These are phyloP conservation scores for Psidium guajava DNA, from an alignment of 345 rosid species.

Conservation along the genomic window DNA sequence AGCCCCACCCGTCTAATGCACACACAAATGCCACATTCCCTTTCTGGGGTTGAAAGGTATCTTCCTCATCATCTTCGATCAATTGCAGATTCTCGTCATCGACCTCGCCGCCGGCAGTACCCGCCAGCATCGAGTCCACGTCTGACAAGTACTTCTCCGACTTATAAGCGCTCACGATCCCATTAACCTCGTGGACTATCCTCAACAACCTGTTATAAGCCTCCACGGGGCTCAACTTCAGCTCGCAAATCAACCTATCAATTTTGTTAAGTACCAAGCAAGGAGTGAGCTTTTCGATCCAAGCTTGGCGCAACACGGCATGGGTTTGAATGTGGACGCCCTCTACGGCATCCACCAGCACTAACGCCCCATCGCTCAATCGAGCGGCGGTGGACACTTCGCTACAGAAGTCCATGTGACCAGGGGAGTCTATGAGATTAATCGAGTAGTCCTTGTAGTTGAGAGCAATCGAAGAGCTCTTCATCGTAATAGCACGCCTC, in stretches of 20 bases:
- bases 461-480: constrained; percentile 83
- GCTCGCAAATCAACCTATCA: constrained; percentile 81
- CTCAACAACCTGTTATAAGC: constrained; percentile 66
- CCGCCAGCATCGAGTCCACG: constrained; percentile 73
- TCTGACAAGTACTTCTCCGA: constrained; percentile 89
- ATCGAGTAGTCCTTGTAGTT: constrained; percentile 39
- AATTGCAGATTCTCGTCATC: constrained; percentile 51
- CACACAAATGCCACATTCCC: constrained; percentile 88
- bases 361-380: constrained; percentile 81
- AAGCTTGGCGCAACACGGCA: constrained; percentile 78
- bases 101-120: constrained; percentile 25
- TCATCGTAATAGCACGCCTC: constrained; percentile 91
- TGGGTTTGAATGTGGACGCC: constrained; percentile 94
- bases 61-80: constrained; percentile 87
- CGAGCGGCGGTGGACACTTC: constrained; percentile 93
- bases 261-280: constrained; percentile 91
- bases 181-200: constrained; percentile 91
- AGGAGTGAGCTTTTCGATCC: constrained; percentile 89
- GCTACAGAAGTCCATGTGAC: constrained; percentile 96
- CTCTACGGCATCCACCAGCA: constrained; percentile 93
- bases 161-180: constrained; percentile 72
- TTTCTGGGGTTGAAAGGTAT: constrained; percentile 86
- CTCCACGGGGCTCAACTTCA: constrained; percentile 78
- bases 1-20: constrained; percentile 96
- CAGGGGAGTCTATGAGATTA: constrained; percentile 87